These are phyloP conservation scores for Boletus patriciae DNA, from an alignment of 768 basidiomycete species.

Conservation along the genomic window DNA sequence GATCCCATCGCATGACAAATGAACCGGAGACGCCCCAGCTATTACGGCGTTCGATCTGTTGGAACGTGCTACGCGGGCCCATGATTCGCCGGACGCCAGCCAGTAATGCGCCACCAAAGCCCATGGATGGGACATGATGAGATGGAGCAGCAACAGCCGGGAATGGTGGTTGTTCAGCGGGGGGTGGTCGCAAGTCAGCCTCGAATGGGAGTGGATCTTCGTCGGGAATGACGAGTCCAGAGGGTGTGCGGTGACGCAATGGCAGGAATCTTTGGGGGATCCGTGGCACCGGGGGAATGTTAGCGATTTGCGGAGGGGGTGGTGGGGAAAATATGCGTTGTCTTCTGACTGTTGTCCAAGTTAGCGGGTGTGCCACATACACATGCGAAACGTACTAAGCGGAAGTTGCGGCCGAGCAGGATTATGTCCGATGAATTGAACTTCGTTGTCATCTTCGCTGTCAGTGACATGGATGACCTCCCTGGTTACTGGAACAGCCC, in stretches of 20 bases:
- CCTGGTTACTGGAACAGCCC: slow-evolving; percentile 13
- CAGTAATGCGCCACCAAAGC: slow-evolving; percentile 63
- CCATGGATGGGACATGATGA: slow-evolving; percentile 59
- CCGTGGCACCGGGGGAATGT: slow-evolving; percentile 58
- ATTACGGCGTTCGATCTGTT: slow-evolving; percentile 16
- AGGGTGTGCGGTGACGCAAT: slow-evolving; percentile 35
- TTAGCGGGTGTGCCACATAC: neutral
- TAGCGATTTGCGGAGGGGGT: slow-evolving; percentile 40
- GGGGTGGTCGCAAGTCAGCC: slow-evolving; percentile 26
- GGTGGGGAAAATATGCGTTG: slow-evolving; percentile 47
- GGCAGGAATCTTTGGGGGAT: slow-evolving; percentile 43
- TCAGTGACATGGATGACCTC: slow-evolving; percentile 39
- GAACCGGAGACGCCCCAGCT: slow-evolving; percentile 28
- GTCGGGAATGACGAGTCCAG: slow-evolving; percentile 51
- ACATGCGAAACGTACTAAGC: slow-evolving; percentile 14
- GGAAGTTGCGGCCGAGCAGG: slow-evolving; percentile 17
- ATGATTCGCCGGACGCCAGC: slow-evolving; percentile 39
- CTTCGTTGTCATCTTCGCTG: slow-evolving; percentile 41
- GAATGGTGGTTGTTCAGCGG: slow-evolving; percentile 26
- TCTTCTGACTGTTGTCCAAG: slow-evolving; percentile 15
- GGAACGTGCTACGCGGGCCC: slow-evolving; percentile 9
- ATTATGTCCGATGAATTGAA: slow-evolving; percentile 28
- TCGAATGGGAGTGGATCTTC: slow-evolving; percentile 56
- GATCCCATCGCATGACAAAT: slow-evolving; percentile 33
- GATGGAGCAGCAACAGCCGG: slow-evolving; percentile 48